Evolutionary conservation across 2,329 filamentous ascomycete genomes (phyloP), one percentile per base, ranked within the genome.

Genomic region (Botrytis medusae): DNA sequence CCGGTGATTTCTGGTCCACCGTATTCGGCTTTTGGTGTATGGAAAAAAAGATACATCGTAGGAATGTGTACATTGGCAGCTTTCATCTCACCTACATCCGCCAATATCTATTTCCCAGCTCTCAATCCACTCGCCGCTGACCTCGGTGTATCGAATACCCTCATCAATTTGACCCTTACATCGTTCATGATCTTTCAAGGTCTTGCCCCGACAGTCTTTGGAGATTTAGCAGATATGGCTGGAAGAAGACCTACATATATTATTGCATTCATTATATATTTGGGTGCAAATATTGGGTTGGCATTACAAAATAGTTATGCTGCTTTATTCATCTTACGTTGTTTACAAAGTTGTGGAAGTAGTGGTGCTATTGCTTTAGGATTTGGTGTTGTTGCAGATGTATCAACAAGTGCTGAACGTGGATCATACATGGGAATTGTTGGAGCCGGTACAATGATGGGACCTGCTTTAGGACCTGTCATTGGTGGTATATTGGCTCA

Each of bases 381-480:
- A 0, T 91, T 87, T 74, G 93, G 90, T 2, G 89, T 94, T 2
- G 87, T 95, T 22, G 90, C 91, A 0, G 93, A 96, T 77, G 86
- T 94, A 8, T 86, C 90, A 0, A 89, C 91, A 0, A 89, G 87
- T 63, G 86, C 88, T 0, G 91, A 95, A 80, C 85, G 93, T 77
- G 93, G 93, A 4, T 88, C 86, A 72, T 95, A 92, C 79, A 91
- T 95, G 83, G 92, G 89, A 69, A 87, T 90, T 74, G 88, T 90
- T n/a, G 88, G 37, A 87, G 92, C 80, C 87, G 89, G 76, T 67
- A 78, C 77, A n/a, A 80, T 80, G 78, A 79, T 86, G 32, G 85
- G 83, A 0, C 85, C 85, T 9, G 84, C 85, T 0, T 74, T 88
- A 14, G 86, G 84, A 0, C 87, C 87, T 0, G 82, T 87, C 0